A percentile compares a stretch with the other conserved stretches of the same genome.
Conservation (phyloP, 495 filamentous ascomycete species). For the Aspergillus asperescens region DNA sequence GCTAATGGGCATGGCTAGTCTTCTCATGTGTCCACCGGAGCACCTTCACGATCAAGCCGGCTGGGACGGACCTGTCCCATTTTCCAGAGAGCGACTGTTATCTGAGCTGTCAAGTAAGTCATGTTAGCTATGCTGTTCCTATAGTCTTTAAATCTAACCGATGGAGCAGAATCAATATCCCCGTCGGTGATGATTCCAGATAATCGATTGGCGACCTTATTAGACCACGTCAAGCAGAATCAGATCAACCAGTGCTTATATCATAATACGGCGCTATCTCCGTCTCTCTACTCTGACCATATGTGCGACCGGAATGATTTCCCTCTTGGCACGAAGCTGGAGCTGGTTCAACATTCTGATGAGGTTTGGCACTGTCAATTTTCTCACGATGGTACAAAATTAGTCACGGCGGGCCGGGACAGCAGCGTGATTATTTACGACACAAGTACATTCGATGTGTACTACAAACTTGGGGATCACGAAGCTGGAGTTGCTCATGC, state of each 20-base stretch:
- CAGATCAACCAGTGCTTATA: slow-evolving; percentile 83
- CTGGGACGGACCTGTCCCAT: slow-evolving; percentile 81
- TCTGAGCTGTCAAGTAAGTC: slow-evolving; percentile 75
- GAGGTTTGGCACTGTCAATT: slow-evolving; percentile 91
- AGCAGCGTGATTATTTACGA: slow-evolving; percentile 76
- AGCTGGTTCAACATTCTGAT: slow-evolving; percentile 69
- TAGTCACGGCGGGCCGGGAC: slow-evolving; percentile 79
- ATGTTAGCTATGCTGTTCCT: not conserved
- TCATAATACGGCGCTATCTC: slow-evolving; percentile 73
- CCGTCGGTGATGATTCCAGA: slow-evolving; percentile 98
- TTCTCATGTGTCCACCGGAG: slow-evolving; percentile 83
- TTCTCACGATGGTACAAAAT: slow-evolving; percentile 77
- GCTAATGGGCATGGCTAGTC: slow-evolving; percentile 38
- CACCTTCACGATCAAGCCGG: slow-evolving; percentile 74
- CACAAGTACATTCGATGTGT: slow-evolving; percentile 58
- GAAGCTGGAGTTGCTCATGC: slow-evolving; percentile 64
- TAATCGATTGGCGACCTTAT: slow-evolving; percentile 78
- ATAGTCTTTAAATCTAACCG: not conserved
- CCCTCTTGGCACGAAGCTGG: slow-evolving; percentile 58
- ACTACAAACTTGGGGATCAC: slow-evolving; percentile 62
- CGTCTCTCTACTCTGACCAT: slow-evolving; percentile 87
- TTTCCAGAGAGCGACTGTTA: slow-evolving; percentile 70
- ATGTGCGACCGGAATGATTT: slow-evolving; percentile 75
- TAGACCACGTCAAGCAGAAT: slow-evolving; percentile 72
- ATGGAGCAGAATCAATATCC: slow-evolving; percentile 69